Evolutionary conservation across 2,329 filamentous ascomycete genomes (phyloP).

Genomic region (Macroventuria anomochaeta): DNA sequence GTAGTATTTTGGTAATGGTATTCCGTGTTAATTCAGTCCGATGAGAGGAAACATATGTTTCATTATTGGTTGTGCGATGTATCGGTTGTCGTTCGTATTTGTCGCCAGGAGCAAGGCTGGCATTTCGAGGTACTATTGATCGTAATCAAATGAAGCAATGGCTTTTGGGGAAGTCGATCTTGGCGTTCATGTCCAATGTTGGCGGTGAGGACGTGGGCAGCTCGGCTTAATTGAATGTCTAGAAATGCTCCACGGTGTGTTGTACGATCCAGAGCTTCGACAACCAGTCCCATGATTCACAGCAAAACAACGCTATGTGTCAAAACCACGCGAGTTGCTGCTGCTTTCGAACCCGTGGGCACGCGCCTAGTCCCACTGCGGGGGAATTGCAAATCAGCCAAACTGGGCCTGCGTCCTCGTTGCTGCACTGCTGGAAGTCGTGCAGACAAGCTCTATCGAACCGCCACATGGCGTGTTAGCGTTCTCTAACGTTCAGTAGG

Average conservation of each 20-base stretch:
- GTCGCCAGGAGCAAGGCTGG: neutral
- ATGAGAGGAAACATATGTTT: conserved; percentile 1
- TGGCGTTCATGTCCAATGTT: neutral
- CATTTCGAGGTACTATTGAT: neutral
- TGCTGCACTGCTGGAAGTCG: conserved; percentile 8
- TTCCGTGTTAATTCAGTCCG: neutral
- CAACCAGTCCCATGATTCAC: neutral
- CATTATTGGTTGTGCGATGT: neutral
- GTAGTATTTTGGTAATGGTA: conserved; percentile 1
- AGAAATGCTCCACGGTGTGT: neutral
- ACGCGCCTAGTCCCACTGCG: conserved; percentile 14
- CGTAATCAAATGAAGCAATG: neutral
- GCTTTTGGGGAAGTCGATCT: neutral
- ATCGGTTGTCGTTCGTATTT: neutral
- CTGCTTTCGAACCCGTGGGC: conserved; percentile 3
- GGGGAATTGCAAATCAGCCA: conserved; percentile 17
- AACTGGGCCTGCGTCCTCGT: conserved; percentile 2
- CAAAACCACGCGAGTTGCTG: conserved; percentile 7
- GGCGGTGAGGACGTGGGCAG: neutral
- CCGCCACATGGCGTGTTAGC: conserved; percentile 12
- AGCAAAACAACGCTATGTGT: conserved; percentile 14
- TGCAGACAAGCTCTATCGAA: conserved; percentile 17
- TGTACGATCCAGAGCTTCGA: neutral
- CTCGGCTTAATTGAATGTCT: conserved; percentile 1
- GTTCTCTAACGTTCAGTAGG: neutral